phyloP scores from a whole-genome alignment of 768 basidiomycete genomes.

The Suillus fuscotomentosus region DNA sequence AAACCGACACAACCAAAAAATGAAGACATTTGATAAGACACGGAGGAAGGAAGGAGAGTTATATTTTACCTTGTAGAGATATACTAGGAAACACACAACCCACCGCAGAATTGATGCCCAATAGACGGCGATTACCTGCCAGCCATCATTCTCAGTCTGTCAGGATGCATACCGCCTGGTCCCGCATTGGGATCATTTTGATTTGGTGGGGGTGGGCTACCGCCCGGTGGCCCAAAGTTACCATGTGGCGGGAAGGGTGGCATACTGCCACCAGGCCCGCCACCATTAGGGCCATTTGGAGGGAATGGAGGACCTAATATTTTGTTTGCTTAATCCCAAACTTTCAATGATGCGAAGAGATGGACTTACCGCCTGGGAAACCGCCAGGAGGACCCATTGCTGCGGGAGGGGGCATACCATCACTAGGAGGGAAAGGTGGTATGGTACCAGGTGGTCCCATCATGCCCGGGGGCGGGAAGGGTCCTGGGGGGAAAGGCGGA shows the following conservation, averaged over 20 bases:
- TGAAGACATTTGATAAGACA: background rate
- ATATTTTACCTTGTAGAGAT: background rate
- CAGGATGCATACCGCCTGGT: conserved; percentile 81
- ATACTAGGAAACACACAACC: background rate
- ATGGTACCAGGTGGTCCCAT: conserved; percentile 57
- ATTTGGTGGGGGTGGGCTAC: conserved; percentile 43
- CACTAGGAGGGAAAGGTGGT: conserved; percentile 74
- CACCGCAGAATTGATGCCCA: background rate
- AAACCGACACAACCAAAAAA: background rate
- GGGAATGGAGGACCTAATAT: conserved; percentile 49
- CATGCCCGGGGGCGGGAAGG: conserved; percentile 44
- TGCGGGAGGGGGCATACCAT: conserved; percentile 4
- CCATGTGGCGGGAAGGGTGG: conserved; percentile 32
- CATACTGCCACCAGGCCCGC: conserved; percentile 30
- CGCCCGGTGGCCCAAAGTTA: conserved; percentile 39
- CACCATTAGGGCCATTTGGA: conserved; percentile 30
- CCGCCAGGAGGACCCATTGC: conserved; percentile 45
- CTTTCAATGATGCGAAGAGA: background rate
- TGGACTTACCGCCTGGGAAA: conserved; percentile 46
- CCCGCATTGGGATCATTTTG: conserved; percentile 31
- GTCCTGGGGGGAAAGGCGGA: conserved; percentile 70
- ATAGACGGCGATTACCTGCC: conserved; percentile 19
- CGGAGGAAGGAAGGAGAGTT: background rate
- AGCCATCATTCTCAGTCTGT: conserved; percentile 79
- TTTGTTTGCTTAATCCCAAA: conserved; percentile 4